Evolutionary conservation across 2,329 filamentous ascomycete genomes (phyloP).

Genomic region (Hypoxylon rubiginosum): DNA sequence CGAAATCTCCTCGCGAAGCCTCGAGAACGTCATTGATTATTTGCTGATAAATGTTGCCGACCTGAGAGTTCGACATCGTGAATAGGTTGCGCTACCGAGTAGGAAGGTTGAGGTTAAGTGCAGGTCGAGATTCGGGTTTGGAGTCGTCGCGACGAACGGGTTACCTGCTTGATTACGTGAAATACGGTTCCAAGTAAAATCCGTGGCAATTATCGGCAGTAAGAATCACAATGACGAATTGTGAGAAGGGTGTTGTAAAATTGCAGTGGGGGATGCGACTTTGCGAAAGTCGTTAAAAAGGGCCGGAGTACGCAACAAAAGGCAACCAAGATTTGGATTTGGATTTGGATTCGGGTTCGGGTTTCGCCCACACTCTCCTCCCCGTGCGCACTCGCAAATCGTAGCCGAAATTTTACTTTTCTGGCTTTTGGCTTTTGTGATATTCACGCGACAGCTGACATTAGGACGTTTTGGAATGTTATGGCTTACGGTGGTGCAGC

Average conservation of each 20-base stretch:
- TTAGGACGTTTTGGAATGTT: conserved; percentile 25
- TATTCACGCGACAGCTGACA: conserved; percentile 22
- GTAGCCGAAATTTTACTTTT: conserved; percentile 18
- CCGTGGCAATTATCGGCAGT: neutral
- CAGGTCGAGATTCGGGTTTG: neutral
- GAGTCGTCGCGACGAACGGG: neutral
- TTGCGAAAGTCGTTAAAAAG: conserved; percentile 18
- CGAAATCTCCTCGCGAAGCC: conserved; percentile 93
- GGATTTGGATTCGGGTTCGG: conserved; percentile 4
- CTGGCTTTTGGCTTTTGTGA: conserved; percentile 23
- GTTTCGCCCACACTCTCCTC: conserved; percentile 23
- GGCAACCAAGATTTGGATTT: conserved; percentile 14
- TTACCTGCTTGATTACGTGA: conserved; percentile 3
- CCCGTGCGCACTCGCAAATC: conserved; percentile 31
- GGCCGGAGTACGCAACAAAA: conserved; percentile 18
- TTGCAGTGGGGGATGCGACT: conserved; percentile 17
- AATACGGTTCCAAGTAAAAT: neutral
- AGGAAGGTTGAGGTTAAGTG: conserved; percentile 7
- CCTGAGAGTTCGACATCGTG: conserved; percentile 70
- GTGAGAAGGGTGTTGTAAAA: conserved; percentile 3
- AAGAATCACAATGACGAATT: neutral
- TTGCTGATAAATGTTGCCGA: conserved; percentile 83
- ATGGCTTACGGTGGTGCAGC: conserved; percentile 18
- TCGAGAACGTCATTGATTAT: conserved; percentile 90
- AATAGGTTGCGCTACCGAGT: conserved; percentile 16